phyloP scores from a whole-genome alignment of 2,329 filamentous ascomycete species.

The Penicillium crustosum region DNA sequence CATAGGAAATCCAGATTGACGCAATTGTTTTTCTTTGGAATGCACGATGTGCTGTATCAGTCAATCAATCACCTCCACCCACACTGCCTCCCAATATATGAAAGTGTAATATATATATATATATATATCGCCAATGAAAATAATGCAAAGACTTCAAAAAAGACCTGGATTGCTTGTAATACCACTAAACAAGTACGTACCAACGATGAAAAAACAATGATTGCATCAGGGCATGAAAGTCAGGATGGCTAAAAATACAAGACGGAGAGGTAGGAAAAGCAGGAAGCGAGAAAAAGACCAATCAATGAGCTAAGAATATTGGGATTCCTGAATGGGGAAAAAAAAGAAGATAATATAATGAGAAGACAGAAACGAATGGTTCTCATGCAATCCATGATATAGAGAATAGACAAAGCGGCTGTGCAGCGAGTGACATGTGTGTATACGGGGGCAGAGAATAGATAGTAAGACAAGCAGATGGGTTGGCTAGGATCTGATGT shows the following conservation, averaged over 20 bases:
- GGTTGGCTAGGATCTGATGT: not conserved
- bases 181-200: conserved; percentile 7
- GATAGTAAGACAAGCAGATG: not conserved
- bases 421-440: conserved; percentile 8
- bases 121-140: not conserved
- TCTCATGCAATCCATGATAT: not conserved
- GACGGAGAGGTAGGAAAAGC: not conserved
- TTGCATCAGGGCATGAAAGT: conserved; percentile 9
- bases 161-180: conserved; percentile 2
- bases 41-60: no score
- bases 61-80: no score
- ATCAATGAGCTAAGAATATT: conserved; percentile 2
- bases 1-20: no score
- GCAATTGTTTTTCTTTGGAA: no score
- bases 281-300: not conserved
- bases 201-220: not conserved
- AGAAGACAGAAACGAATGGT: conserved; percentile 3
- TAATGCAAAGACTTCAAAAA: not conserved
- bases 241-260: conserved; percentile 8
- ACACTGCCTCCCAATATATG: no score
- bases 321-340: not conserved
- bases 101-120: no score
- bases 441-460: conserved; percentile 1
- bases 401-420: not conserved
- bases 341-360: not conserved